A percentile compares a stretch with the other conserved stretches of the same genome.
Conservation (phyloP, 805 yeast species). For the Saccharomyces paradoxus region DNA sequence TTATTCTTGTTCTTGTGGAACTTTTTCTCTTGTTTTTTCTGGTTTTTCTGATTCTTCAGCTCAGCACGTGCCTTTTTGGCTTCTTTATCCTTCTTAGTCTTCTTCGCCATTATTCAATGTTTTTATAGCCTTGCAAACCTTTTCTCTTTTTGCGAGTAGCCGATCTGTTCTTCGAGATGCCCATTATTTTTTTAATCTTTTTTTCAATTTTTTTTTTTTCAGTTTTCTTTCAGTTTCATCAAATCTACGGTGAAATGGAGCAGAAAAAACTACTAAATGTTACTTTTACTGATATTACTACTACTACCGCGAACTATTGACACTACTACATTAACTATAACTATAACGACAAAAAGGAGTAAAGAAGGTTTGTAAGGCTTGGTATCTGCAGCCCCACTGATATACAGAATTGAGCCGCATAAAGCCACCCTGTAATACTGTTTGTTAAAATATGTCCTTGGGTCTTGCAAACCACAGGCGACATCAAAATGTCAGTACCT, state of each 20-base stretch:
- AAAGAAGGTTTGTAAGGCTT: neutral
- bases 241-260: neutral
- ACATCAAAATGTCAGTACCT: neutral
- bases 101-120: slow-evolving; percentile 65
- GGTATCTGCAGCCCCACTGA: neutral
- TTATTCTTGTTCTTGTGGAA: slow-evolving; percentile 56
- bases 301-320: neutral
- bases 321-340: neutral
- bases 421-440: neutral
- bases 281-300: neutral
- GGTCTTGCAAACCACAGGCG: neutral
- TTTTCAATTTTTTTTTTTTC: neutral
- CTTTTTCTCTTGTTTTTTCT: slow-evolving; percentile 53
- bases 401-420: neutral
- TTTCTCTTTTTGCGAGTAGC: neutral
- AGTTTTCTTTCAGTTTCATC: neutral
- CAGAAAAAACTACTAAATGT: neutral
- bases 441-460: neutral
- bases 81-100: slow-evolving; percentile 76
- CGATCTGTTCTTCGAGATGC: neutral
- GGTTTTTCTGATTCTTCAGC: slow-evolving; percentile 69
- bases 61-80: slow-evolving; percentile 86
- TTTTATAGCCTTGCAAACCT: neutral
- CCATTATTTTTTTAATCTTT: neutral
- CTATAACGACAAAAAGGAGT: neutral